Percentiles rank a stretch among this genome's conserved stretches.
phyloP scores from a whole-genome alignment of 1,284 basidiomycete species.

The Apiotrichum siamense region DNA sequence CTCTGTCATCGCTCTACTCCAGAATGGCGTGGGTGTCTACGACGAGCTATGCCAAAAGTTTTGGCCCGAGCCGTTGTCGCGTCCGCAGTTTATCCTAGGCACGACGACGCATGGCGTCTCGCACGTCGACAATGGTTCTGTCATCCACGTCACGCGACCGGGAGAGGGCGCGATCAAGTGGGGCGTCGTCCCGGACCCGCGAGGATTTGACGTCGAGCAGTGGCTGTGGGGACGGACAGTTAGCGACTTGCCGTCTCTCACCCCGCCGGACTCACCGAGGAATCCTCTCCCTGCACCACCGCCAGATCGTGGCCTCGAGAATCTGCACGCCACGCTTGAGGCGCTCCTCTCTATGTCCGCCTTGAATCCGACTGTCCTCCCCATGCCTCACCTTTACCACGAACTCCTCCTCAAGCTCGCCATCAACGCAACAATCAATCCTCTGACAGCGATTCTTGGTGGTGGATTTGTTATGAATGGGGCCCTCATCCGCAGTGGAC shows the following conservation, averaged over 20 bases:
- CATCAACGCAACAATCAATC: constrained; percentile 79
- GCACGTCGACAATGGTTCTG: constrained; percentile 3
- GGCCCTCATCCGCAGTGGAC: constrained; percentile 53
- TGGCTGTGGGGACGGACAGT: constrained; percentile 27
- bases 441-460: constrained; percentile 70
- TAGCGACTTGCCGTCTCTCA: constrained; percentile 10
- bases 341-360: constrained; percentile 55
- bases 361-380: constrained; percentile 62
- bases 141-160: constrained; percentile 54
- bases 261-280: constrained; percentile 22
- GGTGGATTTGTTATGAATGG: constrained; percentile 67
- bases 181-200: constrained; percentile 68
- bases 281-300: constrained; percentile 56
- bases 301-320: constrained; percentile 36
- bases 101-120: constrained; percentile 71
- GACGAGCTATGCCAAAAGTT: constrained; percentile 64
- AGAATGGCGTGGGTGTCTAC: constrained; percentile 87
- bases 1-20: constrained; percentile 80
- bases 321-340: constrained; percentile 63
- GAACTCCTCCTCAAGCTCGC: constrained; percentile 75
- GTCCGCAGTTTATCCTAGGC: constrained; percentile 82
- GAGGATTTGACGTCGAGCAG: constrained; percentile 39
- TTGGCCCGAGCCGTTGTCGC: constrained; percentile 64
- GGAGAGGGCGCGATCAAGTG: constrained; percentile 63
- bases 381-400: constrained; percentile 64